Conservation (phyloP, 495 filamentous ascomycete species). For the Geopyxis carbonaria region DNA sequence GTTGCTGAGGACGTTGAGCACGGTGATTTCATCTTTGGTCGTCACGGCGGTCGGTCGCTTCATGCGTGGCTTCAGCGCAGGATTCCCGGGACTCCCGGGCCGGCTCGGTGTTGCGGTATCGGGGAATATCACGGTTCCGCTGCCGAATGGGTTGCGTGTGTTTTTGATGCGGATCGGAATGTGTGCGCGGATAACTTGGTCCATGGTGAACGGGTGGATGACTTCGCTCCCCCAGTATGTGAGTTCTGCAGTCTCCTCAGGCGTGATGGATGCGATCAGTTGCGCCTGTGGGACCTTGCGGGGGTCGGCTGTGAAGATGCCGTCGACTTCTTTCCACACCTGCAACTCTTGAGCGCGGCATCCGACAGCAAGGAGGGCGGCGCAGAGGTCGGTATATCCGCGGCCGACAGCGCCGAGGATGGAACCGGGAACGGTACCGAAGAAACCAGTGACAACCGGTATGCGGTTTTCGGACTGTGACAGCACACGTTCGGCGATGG, state of each 20-base stretch:
- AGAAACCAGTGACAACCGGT: slow-evolving; percentile 70
- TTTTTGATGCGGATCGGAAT: slow-evolving; percentile 92
- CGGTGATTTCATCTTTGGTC: slow-evolving; percentile 79
- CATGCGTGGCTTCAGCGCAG: slow-evolving; percentile 26
- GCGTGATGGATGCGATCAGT: slow-evolving; percentile 60
- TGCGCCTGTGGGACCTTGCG: slow-evolving; percentile 72
- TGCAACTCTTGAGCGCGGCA: slow-evolving; percentile 63
- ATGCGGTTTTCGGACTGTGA: slow-evolving; percentile 55
- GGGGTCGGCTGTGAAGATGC: slow-evolving; percentile 79
- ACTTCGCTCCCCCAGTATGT: slow-evolving; percentile 86
- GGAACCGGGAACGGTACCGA: slow-evolving; percentile 60
- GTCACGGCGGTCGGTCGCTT: slow-evolving; percentile 75
- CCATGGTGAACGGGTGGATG: slow-evolving; percentile 95
- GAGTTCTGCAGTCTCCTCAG: slow-evolving; percentile 73
- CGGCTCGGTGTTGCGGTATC: slow-evolving; percentile 3
- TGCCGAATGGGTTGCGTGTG: slow-evolving; percentile 73
- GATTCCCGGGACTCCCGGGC: background rate
- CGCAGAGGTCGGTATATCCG: slow-evolving; percentile 81
- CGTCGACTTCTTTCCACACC: slow-evolving; percentile 87
- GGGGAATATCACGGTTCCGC: slow-evolving; percentile 64
- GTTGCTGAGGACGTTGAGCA: slow-evolving; percentile 91
- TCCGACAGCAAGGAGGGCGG: slow-evolving; percentile 65
- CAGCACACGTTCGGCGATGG: slow-evolving; percentile 48
- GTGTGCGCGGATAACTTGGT: slow-evolving; percentile 76
- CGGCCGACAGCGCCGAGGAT: slow-evolving; percentile 51